Evolutionary conservation across 202 grass and related monocot species (phyloP).

Genomic region (Zizania palustris): DNA sequence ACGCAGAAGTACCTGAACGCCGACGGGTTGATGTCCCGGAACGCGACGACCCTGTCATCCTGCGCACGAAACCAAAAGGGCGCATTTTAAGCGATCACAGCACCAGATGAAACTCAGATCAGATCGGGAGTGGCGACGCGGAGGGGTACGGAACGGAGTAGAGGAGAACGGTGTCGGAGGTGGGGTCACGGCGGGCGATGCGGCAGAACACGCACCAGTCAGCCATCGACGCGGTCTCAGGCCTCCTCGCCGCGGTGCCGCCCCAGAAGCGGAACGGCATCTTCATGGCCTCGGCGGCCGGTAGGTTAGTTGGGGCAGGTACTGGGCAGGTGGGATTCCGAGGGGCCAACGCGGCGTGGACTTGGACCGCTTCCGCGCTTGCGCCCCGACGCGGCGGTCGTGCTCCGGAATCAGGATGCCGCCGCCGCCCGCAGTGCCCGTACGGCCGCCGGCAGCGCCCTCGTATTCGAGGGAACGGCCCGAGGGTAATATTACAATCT

Average conservation of each 20-base stretch:
- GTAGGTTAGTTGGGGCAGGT: not conserved
- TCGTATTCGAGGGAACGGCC: not conserved
- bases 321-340: not conserved
- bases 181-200: constrained; percentile 57
- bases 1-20: constrained; percentile 69
- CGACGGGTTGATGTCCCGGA: constrained; percentile 82
- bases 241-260: constrained; percentile 17
- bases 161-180: constrained; percentile 54
- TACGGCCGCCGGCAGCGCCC: constrained; percentile 1
- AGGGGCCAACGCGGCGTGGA: constrained; percentile 25
- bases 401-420: not conserved
- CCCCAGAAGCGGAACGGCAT: constrained; percentile 47
- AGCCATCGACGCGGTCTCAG: constrained; percentile 23
- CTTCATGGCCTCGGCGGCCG: constrained; percentile 31
- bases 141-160: constrained; percentile 55
- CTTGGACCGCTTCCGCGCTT: constrained; percentile 28
- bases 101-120: not conserved
- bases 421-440: not conserved
- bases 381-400: constrained; percentile 25
- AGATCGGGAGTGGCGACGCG: constrained; percentile 27
- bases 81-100: not conserved
- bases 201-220: constrained; percentile 79
- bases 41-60: constrained; percentile 90
- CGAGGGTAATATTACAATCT: not conserved
- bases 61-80: constrained; percentile 7